Evolutionary conservation across 352 stramenopile species (phyloP), one percentile per base, ranked within the genome.

Genomic region (Pythium rishiriense): DNA sequence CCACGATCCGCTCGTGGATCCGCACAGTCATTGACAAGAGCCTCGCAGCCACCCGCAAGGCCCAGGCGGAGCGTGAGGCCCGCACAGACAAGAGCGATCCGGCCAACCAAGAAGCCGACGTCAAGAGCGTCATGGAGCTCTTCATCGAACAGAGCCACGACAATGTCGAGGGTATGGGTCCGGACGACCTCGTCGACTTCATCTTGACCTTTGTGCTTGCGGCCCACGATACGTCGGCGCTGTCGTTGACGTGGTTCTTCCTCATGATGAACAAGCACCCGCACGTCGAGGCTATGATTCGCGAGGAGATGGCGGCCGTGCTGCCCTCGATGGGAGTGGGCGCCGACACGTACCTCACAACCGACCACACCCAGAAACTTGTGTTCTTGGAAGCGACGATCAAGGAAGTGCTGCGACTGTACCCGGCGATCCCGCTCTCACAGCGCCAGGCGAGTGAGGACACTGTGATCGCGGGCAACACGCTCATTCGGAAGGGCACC

Each of bases 161-260:
- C 46, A 63, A 58, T 9, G 48, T 33, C 2, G 71, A 62, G 14
- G 69, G 66, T 1, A 25, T 85, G 41, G 62, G 79, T 7, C 65
- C 73, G 7, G 82, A 78, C 39, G 85, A 85, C 47, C 70, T 96
- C 17, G 60, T 81, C 8, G 82, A 94, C 28, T 70, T 96, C 24
- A 74, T 87, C 10, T 70, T 95, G 11, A 73, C 72, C 4, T 78
- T 96, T 48, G 64, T 96, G 24, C 45, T 87, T 15, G 87, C 81
- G 19, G 87, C 87, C 9, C 73, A 81, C 29, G 87, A 94, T 57
- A 96, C 82, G 3, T 94, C 87, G 3, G 76, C 87, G 6, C 71
- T 62, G 57, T 81, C 85, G 21, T 47, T 96, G n/a, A 74, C 69
- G 41, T 96, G 87, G 88, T 72, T 89, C 15, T 72, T 96, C 41